Percentiles rank a stretch among this genome's conserved stretches.
Conservation (phyloP, 495 filamentous ascomycete species). For the Penicillium nucicola region DNA sequence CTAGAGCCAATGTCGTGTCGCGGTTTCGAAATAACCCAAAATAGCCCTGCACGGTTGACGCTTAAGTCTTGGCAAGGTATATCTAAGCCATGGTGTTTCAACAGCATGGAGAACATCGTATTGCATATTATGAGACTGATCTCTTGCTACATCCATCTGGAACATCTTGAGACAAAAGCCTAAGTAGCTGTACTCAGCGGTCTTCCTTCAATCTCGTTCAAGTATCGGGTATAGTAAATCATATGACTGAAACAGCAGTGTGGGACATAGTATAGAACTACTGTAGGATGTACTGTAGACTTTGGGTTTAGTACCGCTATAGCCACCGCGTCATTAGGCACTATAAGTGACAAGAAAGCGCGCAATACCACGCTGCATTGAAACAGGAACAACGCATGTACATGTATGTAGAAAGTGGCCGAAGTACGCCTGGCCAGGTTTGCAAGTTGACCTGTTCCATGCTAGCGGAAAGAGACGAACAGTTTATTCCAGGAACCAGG, state of each 20-base stretch:
- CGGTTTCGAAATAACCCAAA: background rate
- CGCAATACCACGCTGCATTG: constrained; percentile 6
- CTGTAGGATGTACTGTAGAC: background rate
- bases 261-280: background rate
- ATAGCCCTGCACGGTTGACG: background rate
- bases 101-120: background rate
- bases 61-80: constrained; percentile 1
- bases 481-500: constrained; percentile 1
- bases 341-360: background rate
- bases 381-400: constrained; percentile 1
- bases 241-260: background rate
- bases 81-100: background rate
- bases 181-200: background rate
- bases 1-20: background rate
- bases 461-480: background rate
- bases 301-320: background rate
- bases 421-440: background rate
- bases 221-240: background rate
- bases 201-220: background rate
- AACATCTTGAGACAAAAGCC: constrained; percentile 3
- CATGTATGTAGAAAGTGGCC: constrained; percentile 3
- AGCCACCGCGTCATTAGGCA: background rate
- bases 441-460: background rate
- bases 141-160: background rate
- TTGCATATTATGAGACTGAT: background rate